phyloP scores from a whole-genome alignment of 495 filamentous ascomycete species.

The Symbiotaphrina buchneri region DNA sequence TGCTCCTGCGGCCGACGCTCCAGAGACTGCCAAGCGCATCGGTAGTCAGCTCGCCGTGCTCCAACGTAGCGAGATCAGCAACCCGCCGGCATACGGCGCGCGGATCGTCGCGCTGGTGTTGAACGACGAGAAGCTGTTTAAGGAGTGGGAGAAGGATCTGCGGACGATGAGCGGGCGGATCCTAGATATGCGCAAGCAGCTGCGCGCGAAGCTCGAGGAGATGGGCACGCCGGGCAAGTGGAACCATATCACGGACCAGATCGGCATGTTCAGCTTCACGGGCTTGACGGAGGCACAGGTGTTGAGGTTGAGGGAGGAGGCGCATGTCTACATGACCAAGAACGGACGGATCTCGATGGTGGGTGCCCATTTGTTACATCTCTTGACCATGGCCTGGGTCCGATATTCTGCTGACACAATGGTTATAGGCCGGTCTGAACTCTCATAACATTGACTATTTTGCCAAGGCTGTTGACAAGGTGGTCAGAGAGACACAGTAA shows the following conservation, averaged over 20 bases:
- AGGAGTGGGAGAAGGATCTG: conserved; percentile 88
- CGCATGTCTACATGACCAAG: conserved; percentile 96
- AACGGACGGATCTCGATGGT: conserved; percentile 84
- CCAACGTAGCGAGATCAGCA: conserved; percentile 72
- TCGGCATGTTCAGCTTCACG: conserved; percentile 99
- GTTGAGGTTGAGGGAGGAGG: conserved; percentile 50
- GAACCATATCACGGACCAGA: conserved; percentile 96
- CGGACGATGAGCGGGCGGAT: conserved; percentile 88
- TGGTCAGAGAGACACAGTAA: conserved; percentile 39
- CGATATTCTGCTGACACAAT: not conserved
- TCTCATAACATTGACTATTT: conserved; percentile 81
- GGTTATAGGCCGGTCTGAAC: conserved; percentile 55
- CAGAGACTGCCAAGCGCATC: conserved; percentile 37
- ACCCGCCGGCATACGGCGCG: conserved; percentile 41
- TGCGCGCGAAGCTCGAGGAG: conserved; percentile 58
- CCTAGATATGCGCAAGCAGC: conserved; percentile 58
- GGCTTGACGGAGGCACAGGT: conserved; percentile 76
- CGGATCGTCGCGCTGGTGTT: conserved; percentile 63
- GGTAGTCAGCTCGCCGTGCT: conserved; percentile 81
- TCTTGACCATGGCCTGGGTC: conserved; percentile 1
- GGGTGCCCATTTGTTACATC: not conserved
- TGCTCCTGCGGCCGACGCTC: conserved; percentile 39
- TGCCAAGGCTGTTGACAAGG: conserved; percentile 68
- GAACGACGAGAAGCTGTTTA: conserved; percentile 63
- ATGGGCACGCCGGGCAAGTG: conserved; percentile 71